Base-by-base conservation (phyloP, 768 basidiomycete species). In the Butyriboletus loyo region DNA sequence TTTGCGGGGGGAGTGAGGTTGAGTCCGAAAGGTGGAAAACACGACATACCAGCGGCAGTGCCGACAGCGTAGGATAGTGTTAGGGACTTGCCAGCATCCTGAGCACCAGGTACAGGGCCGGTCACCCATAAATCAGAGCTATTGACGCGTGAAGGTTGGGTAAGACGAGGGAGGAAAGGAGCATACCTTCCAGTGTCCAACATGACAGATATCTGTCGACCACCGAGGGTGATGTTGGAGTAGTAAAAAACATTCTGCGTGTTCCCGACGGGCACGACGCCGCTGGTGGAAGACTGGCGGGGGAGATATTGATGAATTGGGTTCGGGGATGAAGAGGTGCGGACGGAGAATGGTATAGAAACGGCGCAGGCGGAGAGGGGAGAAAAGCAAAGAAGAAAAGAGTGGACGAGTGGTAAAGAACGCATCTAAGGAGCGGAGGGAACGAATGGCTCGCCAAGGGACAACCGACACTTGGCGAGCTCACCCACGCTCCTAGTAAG, bases 81-180 rank as follows among this genome's bases (percentile, higher is more conserved):
- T 14, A 83, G 66, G 10, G 75, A 64, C 46, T 80, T 75, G 13
- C 86, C 86, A 0, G 82, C 75, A 58, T 85, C 81, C 39, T 72
- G 77, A 32, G 82, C 72, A 24, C 67, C 66, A 7, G 85, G 75
- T 19, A 79, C 76, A 38, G 68, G 61, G 22, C 73, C 78, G 7
- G 72, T 68, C 67, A 87, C 86, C 88, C 89, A 91, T 34, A 91
- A 68, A 66, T 91, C 89, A 35, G 87, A 85, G 58, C 89, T 90
- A 54, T 31, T 1, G 40, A 35, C 11, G 36, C 27, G 46, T 50
- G 44, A 56, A 42, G 50, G 45, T 9, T 35, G 36, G 41, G 31
- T 45, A 22, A 49, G n/a, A 47, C 34, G 9, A 7, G 41, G 32
- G 27, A 19, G 30, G 41, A 43, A 19, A 24, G n/a, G 31, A 39